A percentile compares a stretch with the other conserved stretches of the same genome.
Conservation (phyloP, 2,329 filamentous ascomycete genomes). For the Cyphellophora europaea region DNA sequence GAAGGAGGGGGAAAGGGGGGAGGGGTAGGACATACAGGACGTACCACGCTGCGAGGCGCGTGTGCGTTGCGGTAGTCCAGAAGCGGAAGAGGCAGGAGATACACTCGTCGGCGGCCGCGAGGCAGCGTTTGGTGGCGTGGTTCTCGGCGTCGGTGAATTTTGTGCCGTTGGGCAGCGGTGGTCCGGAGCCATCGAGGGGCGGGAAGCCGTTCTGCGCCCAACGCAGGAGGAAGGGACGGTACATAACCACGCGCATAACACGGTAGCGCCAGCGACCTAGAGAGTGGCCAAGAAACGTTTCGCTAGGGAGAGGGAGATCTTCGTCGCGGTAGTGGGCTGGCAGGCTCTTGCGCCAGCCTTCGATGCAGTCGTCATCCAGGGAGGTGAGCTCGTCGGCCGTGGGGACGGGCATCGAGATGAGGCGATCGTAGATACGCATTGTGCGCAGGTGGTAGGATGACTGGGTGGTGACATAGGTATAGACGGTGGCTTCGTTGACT, state of each 20-base stretch:
- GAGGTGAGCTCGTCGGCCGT: conserved; percentile 31
- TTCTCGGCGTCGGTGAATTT: conserved; percentile 21
- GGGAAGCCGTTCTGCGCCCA: conserved; percentile 22
- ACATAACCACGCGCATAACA: conserved; percentile 34
- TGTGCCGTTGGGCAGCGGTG: background rate
- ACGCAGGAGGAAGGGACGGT: conserved; percentile 28
- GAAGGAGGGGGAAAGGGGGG: background rate
- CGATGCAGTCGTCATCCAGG: conserved; percentile 30
- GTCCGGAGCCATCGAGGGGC: conserved; percentile 14
- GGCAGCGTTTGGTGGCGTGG: conserved; percentile 29
- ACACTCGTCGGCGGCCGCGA: conserved; percentile 30
- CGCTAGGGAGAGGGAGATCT: conserved; percentile 25
- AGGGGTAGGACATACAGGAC: conserved; percentile 23
- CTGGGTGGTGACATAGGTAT: conserved; percentile 33
- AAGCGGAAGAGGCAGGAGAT: conserved; percentile 33
- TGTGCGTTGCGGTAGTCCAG: conserved; percentile 29
- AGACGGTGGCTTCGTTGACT: conserved; percentile 30
- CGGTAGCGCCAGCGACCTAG: conserved; percentile 33
- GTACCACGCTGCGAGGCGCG: conserved; percentile 35
- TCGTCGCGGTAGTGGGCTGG: conserved; percentile 30
- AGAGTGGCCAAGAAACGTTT: conserved; percentile 29
- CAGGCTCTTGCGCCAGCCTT: conserved; percentile 32
- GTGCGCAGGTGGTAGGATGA: conserved; percentile 33
- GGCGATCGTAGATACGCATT: conserved; percentile 34
- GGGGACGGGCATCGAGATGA: conserved; percentile 33